Evolutionary conservation across 1,139 yeast species (phyloP).

Genomic region (Saccharomycopsis crataegensis): DNA sequence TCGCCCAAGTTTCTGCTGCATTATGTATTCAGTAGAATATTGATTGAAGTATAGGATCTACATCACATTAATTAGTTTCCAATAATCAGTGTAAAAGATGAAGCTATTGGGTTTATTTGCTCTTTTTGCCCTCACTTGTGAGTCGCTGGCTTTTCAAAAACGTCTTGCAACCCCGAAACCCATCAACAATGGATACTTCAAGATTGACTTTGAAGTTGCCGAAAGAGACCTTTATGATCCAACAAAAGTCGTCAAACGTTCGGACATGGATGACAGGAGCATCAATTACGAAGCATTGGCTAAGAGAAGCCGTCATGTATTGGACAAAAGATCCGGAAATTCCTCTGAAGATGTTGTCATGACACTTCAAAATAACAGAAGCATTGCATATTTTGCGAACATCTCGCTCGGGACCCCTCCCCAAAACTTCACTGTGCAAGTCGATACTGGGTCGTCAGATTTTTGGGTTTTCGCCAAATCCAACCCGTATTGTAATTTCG

Average conservation of each 20-base stretch:
- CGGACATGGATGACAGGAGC: background rate
- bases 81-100: no score
- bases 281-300: background rate
- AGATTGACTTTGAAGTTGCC: conserved; percentile 1
- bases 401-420: conserved; percentile 88
- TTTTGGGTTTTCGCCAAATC: conserved; percentile 36
- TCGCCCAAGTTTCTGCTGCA: no score
- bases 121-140: no score
- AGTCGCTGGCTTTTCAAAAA: no score
- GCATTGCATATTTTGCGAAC: conserved; percentile 92
- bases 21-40: no score
- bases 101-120: no score
- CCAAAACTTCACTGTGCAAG: conserved; percentile 40
- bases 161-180: no score
- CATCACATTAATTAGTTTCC: no score
- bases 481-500: conserved; percentile 40
- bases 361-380: conserved; percentile 84
- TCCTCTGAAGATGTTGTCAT: conserved; percentile 37
- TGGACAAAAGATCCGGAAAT: conserved; percentile 26
- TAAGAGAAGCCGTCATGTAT: background rate
- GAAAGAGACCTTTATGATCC: conserved; percentile 4
- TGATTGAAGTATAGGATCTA: no score
- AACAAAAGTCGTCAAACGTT: background rate
- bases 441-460: conserved; percentile 52
- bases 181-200: background rate